A percentile compares a stretch with the other conserved stretches of the same genome.
Conservation (phyloP, 2,329 filamentous ascomycete genomes). For the Calonectria pteridis region DNA sequence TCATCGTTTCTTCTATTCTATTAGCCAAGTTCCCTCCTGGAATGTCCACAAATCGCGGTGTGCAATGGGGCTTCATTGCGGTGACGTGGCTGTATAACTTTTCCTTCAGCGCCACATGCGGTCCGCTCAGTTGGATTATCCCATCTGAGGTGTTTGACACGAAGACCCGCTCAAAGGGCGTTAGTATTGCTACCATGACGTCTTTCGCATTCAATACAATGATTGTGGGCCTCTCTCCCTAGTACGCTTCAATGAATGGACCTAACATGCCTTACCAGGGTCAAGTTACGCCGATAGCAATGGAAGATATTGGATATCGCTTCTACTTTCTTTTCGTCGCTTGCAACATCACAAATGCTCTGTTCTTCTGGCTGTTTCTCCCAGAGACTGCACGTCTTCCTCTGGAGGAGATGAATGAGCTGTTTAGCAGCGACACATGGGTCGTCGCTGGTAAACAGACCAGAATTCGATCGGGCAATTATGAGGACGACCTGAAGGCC, state of each 20-base stretch:
- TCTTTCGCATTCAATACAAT: not conserved
- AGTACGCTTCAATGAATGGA: not conserved
- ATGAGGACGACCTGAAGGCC: not conserved
- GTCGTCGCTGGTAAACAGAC: not conserved
- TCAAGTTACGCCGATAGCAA: not conserved
- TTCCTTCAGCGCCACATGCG: not conserved
- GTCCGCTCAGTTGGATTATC: not conserved
- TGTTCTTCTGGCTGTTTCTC: not conserved
- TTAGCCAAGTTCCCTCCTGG: not conserved
- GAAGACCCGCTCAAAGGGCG: not conserved
- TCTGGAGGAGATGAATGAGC: not conserved
- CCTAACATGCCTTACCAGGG: not conserved
- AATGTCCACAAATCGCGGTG: not conserved
- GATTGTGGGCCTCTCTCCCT: not conserved
- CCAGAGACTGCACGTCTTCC: not conserved
- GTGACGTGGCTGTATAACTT: not conserved
- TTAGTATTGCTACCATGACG: not conserved
- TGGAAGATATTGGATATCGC: not conserved
- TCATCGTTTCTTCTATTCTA: not conserved
- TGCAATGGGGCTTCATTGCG: not conserved
- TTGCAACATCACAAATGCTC: not conserved
- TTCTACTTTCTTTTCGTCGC: not conserved
- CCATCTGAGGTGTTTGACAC: not conserved
- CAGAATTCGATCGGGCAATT: not conserved
- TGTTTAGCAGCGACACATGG: not conserved